Conservation (phyloP, 148 eudicot species). For the Polygonum aviculare region DNA sequence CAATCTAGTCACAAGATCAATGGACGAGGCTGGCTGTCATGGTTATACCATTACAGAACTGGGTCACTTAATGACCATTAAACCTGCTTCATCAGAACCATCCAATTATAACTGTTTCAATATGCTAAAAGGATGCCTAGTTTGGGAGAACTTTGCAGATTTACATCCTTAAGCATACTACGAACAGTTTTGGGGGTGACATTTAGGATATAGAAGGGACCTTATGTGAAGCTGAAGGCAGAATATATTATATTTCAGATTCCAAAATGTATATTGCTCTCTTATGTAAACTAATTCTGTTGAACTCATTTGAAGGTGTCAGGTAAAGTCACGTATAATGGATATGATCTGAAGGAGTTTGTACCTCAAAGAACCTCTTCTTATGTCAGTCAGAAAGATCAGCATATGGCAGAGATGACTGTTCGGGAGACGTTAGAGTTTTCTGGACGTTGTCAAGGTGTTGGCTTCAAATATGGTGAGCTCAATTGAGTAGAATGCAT, state of each 20-base stretch:
- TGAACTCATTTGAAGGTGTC: constrained; percentile 48
- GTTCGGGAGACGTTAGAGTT: constrained; percentile 76
- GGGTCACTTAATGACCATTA: not conserved
- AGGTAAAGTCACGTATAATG: constrained; percentile 72
- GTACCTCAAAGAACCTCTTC: constrained; percentile 85
- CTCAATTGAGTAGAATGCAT: constrained; percentile 3
- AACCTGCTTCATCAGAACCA: not conserved
- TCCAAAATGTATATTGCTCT: not conserved
- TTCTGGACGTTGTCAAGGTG: constrained; percentile 79
- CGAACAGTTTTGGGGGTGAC: too few relatives aligned
- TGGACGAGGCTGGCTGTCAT: not conserved
- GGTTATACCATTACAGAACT: not conserved
- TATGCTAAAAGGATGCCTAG: not conserved
- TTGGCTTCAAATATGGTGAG: constrained; percentile 67
- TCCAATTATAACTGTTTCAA: not conserved
- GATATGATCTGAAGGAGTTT: constrained; percentile 64
- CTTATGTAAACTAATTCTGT: constrained; percentile 13
- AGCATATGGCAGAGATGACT: constrained; percentile 93
- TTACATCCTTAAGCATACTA: too few relatives aligned
- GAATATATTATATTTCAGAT: not conserved
- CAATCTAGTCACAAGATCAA: not conserved
- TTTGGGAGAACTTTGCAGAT: too few relatives aligned
- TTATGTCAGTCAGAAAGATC: constrained; percentile 82
- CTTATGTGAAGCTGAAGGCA: not conserved
- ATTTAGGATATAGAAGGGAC: not conserved